Evolutionary conservation across 352 stramenopile genomes (phyloP), one percentile per base, ranked within the genome.

Genomic region (Phytophthora colocasiae): DNA sequence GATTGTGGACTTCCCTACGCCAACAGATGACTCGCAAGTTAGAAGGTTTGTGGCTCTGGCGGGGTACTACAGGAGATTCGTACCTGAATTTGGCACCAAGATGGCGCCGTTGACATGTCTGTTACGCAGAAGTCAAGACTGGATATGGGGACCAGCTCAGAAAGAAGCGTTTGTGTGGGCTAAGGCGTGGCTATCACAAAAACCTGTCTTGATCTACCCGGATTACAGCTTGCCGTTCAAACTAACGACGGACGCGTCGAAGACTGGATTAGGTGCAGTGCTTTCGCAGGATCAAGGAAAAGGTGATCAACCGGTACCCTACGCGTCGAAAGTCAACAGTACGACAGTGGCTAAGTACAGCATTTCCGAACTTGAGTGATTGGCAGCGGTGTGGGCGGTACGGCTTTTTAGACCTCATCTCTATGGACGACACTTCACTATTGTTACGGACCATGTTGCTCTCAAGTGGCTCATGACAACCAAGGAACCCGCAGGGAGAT

Each of bases 201-300:
- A 64, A 27, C 46, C 46, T 4, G 57, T 57, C 3, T 6, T 64
- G 1, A 32, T 52, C 1, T 72, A 73, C 15, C 66, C 64, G 19
- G 65, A 81, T 31, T 76, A 73, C 47, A 45, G 17, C 2, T 40
- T 63, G 36, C 61, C 61, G 0, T 82, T 82, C 29, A 63, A 75
- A n/a, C 19, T 74, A 31, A 63, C 51, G 1, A 72, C 61, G 3
- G 73, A 81, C 34, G 73, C 65, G 0, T 76, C 58, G 3, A 46
- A 48, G 26, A 54, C 56, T 0, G 64, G 66, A 1, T 6, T 71
- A 0, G 65, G 73, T 1, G 65, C 65, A 3, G 54, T 63, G 5
- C 44, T 80, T 5, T 73, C 68, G 41, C 68, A 77, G 15, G 49
- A 70, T 19, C 41, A 61, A 0, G 58, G 58, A 5, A 6, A 15